A percentile compares a stretch with the other conserved stretches of the same genome.
Evolutionary conservation across 2,329 filamentous ascomycete species (phyloP).

Genomic region (Fusarium caatingaense): DNA sequence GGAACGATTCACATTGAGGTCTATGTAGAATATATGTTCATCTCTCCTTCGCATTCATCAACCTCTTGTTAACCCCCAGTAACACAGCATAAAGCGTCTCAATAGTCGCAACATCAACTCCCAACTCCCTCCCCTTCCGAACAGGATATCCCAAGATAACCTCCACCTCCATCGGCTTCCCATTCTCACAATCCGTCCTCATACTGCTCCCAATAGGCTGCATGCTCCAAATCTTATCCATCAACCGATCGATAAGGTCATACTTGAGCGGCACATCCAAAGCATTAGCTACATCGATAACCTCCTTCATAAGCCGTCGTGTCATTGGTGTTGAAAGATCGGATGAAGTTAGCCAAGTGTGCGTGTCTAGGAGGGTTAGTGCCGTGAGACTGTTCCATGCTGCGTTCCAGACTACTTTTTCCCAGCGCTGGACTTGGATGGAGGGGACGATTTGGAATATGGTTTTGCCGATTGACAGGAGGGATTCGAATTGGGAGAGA

Average conservation of each 20-base stretch:
- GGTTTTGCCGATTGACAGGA: slow-evolving; percentile 57
- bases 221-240: slow-evolving; percentile 60
- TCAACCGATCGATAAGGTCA: slow-evolving; percentile 59
- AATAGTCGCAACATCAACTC: slow-evolving; percentile 65
- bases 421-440: slow-evolving; percentile 68
- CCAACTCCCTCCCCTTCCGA: slow-evolving; percentile 63
- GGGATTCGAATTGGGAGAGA: slow-evolving; percentile 54
- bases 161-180: slow-evolving; percentile 70
- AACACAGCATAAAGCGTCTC: slow-evolving; percentile 53
- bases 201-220: slow-evolving; percentile 62
- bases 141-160: slow-evolving; percentile 72
- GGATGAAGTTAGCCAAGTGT: slow-evolving; percentile 60
- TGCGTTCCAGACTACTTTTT: slow-evolving; percentile 70
- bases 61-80: slow-evolving; percentile 47
- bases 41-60: not conserved
- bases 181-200: slow-evolving; percentile 67
- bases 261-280: slow-evolving; percentile 61
- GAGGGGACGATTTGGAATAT: slow-evolving; percentile 62
- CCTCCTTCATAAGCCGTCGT: slow-evolving; percentile 62
- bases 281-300: slow-evolving; percentile 67
- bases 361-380: slow-evolving; percentile 64
- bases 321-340: slow-evolving; percentile 61
- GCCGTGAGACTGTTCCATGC: slow-evolving; percentile 71
- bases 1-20: not conserved
- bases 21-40: not conserved